A percentile compares a stretch with the other conserved stretches of the same genome.
Conservation (phyloP, 1,284 basidiomycete species). For the Heterobasidion annosum region DNA sequence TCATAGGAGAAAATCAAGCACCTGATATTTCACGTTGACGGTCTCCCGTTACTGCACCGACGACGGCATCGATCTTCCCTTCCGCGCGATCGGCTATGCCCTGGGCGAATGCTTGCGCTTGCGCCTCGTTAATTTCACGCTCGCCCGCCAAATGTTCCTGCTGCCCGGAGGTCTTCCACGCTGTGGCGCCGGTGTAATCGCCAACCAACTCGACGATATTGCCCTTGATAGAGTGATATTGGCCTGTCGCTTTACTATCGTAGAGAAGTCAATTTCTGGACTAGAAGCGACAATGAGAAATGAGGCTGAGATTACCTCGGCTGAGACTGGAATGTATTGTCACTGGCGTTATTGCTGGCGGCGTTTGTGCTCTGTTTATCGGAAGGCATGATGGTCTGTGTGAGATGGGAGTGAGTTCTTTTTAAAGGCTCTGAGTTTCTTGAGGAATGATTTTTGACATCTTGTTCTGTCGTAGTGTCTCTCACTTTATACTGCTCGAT, state of each 20-base stretch:
- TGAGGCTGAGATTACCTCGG: no score
- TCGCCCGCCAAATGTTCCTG: constrained; percentile 63
- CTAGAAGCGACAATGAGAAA: no score
- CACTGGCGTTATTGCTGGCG: no score
- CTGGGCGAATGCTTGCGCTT: constrained; percentile 46
- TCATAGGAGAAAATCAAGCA: constrained; percentile 15
- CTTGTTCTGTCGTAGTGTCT: no score
- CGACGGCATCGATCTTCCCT: constrained; percentile 62
- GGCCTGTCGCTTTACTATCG: constrained; percentile 51
- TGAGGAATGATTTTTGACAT: no score
- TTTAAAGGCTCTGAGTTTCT: no score
- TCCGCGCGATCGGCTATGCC: constrained; percentile 47
- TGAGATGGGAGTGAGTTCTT: no score
- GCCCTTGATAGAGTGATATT: constrained; percentile 55
- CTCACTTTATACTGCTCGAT: no score
- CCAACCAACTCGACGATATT: constrained; percentile 49
- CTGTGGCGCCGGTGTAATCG: constrained; percentile 33
- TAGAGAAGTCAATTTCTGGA: no score
- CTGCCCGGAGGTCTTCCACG: constrained; percentile 48
- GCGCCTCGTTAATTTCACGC: constrained; percentile 45
- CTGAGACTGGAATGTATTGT: no score
- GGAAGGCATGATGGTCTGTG: no score
- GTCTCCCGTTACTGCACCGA: constrained; percentile 60
- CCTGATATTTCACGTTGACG: constrained; percentile 38
- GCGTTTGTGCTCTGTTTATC: no score